Conservation (phyloP, 257 asterid genomes). For the Capsicum pubescens region DNA sequence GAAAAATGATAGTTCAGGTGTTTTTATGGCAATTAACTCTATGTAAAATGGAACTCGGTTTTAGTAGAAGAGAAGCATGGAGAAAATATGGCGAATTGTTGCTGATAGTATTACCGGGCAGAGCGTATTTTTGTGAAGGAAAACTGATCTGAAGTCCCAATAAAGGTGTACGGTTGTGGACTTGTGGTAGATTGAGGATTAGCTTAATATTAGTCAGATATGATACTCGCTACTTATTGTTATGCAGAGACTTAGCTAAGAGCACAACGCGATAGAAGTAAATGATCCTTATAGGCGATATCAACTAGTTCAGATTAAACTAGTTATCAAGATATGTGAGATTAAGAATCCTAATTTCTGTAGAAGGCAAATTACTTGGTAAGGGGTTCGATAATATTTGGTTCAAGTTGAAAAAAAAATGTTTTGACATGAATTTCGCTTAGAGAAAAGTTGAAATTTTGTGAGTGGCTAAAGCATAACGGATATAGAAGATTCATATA, state of each 20-base stretch:
- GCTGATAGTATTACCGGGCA: not conserved
- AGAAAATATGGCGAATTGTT: not conserved
- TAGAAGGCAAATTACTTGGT: too few relatives aligned
- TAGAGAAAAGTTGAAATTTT: too few relatives aligned
- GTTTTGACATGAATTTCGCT: too few relatives aligned
- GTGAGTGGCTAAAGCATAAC: not conserved
- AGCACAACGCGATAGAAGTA: not conserved
- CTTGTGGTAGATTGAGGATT: not conserved
- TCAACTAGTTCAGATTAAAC: not conserved
- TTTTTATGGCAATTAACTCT: not conserved
- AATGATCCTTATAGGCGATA: not conserved
- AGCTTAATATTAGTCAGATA: not conserved
- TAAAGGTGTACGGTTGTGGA: not conserved
- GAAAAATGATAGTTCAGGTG: not conserved
- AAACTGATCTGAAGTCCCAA: not conserved
- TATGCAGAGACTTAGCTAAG: not conserved
- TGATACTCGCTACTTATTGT: not conserved
- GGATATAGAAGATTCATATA: not conserved
- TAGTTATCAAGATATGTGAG: not conserved
- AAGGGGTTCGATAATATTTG: too few relatives aligned
- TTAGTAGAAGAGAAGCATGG: not conserved
- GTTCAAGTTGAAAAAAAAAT: not conserved
- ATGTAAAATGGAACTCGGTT: not conserved
- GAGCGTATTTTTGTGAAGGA: not conserved
- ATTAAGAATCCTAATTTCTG: not conserved